Conservation (phyloP, 2,329 filamentous ascomycete species). For the Arthrobotrys iridis region DNA sequence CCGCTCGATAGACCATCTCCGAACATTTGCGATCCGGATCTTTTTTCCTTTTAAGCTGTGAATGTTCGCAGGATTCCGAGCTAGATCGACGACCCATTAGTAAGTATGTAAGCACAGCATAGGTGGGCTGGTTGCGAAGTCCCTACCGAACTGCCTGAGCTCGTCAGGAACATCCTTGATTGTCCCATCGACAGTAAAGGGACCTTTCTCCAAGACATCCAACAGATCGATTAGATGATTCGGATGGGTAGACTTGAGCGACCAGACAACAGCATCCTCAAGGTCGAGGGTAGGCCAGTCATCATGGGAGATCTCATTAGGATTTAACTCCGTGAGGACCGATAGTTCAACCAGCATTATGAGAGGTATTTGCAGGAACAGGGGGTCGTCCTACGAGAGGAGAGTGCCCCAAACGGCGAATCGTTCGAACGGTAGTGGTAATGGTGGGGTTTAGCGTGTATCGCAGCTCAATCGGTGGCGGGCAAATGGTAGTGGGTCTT, state of each 20-base stretch:
- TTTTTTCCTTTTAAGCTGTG: constrained; percentile 6
- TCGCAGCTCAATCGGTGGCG: neutral
- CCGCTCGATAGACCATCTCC: constrained; percentile 55
- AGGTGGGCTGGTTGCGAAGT: neutral
- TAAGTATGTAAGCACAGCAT: neutral
- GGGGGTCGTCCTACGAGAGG: neutral
- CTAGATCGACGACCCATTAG: neutral
- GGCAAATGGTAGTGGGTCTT: neutral
- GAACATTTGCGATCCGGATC: constrained; percentile 51
- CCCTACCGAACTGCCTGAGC: constrained; percentile 40
- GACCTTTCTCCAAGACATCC: constrained; percentile 56
- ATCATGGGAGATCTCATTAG: constrained; percentile 23
- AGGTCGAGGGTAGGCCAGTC: constrained; percentile 48
- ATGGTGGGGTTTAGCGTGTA: neutral
- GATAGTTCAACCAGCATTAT: constrained; percentile 38
- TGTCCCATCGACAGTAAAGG: constrained; percentile 54
- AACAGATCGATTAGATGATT: constrained; percentile 55
- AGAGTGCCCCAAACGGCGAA: neutral
- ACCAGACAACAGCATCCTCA: constrained; percentile 43
- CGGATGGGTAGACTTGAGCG: constrained; percentile 35
- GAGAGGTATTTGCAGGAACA: neutral
- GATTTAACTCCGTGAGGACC: constrained; percentile 41
- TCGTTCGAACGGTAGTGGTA: neutral
- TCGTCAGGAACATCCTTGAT: constrained; percentile 41
- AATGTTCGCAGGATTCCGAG: constrained; percentile 19